A percentile compares a stretch with the other conserved stretches of the same genome.
phyloP scores from a whole-genome alignment of 2,329 filamentous ascomycete genomes.

The Exophiala spinifera region DNA sequence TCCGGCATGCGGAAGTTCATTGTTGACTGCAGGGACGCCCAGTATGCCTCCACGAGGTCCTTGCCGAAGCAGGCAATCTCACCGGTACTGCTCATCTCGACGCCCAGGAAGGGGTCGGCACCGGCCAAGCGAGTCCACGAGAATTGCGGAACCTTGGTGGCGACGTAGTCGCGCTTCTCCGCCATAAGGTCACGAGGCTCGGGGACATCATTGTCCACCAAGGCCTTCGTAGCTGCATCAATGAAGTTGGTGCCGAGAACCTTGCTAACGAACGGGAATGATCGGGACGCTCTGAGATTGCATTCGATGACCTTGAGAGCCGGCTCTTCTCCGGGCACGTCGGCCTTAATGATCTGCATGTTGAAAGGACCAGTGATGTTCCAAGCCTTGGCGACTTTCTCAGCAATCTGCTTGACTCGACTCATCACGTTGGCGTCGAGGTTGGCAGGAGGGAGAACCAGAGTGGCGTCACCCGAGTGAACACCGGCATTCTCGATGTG shows the following conservation, averaged over 20 bases:
- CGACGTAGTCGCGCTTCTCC: slow-evolving; percentile 83
- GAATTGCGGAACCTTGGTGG: slow-evolving; percentile 98
- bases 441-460: slow-evolving; percentile 81
- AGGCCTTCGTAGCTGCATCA: slow-evolving; percentile 87
- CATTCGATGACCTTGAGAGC: slow-evolving; percentile 95
- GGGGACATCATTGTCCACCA: slow-evolving; percentile 80
- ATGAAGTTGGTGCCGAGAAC: slow-evolving; percentile 96
- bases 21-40: slow-evolving; percentile 89
- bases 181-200: slow-evolving; percentile 85
- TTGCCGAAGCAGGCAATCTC: slow-evolving; percentile 99
- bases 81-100: slow-evolving; percentile 95
- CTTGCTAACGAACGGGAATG: slow-evolving; percentile 98
- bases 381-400: slow-evolving; percentile 96
- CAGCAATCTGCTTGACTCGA: slow-evolving; percentile 89
- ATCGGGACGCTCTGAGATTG: slow-evolving; percentile 94
- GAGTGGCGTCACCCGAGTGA: slow-evolving; percentile 93
- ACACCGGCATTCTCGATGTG: slow-evolving; percentile 97
- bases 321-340: slow-evolving; percentile 61
- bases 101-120: slow-evolving; percentile 93
- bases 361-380: slow-evolving; percentile 98
- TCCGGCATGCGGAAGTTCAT: slow-evolving; percentile 99
- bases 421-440: slow-evolving; percentile 75
- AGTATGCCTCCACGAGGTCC: slow-evolving; percentile 94
- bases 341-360: slow-evolving; percentile 98
- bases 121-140: slow-evolving; percentile 97